phyloP scores from a whole-genome alignment of 2,329 filamentous ascomycete genomes.

The Didymellaceae sp. region DNA sequence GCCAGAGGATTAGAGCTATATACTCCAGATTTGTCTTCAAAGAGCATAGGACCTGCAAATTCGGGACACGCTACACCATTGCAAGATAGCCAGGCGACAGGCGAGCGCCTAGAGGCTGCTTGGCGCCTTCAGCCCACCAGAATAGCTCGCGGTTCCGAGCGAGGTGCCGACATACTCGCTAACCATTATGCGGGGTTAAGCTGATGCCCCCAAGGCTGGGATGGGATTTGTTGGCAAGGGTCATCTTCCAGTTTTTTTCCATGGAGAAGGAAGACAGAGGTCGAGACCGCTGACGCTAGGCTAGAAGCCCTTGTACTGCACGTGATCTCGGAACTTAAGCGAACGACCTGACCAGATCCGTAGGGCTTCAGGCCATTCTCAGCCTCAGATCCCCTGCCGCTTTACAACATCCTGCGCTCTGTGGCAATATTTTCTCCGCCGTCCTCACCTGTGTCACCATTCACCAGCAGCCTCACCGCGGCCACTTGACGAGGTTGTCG shows the following conservation, averaged over 20 bases:
- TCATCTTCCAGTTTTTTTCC: background rate
- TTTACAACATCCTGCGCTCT: background rate
- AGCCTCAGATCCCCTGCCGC: constrained; percentile 14
- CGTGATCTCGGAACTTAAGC: constrained; percentile 1
- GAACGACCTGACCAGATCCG: constrained; percentile 1
- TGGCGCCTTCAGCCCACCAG: constrained; percentile 1
- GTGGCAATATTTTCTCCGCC: background rate
- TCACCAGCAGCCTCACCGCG: too few species aligned
- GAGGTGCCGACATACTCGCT: background rate
- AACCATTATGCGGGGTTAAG: constrained; percentile 1
- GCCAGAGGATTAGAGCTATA: too few species aligned
- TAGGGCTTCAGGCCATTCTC: constrained; percentile 1
- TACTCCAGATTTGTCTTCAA: too few species aligned
- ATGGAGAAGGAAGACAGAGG: constrained; percentile 5
- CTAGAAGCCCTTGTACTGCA: background rate
- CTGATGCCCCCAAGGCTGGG: constrained; percentile 3
- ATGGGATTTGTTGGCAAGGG: background rate
- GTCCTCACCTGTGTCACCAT: background rate
- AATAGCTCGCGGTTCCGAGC: background rate
- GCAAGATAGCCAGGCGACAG: constrained; percentile 4
- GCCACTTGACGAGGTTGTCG: too few species aligned
- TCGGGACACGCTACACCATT: background rate
- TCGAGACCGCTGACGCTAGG: constrained; percentile 5
- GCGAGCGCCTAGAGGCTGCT: constrained; percentile 12
- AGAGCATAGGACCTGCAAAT: too few species aligned